phyloP scores from a whole-genome alignment of 768 basidiomycete genomes.

The Tephrocybe rancida region DNA sequence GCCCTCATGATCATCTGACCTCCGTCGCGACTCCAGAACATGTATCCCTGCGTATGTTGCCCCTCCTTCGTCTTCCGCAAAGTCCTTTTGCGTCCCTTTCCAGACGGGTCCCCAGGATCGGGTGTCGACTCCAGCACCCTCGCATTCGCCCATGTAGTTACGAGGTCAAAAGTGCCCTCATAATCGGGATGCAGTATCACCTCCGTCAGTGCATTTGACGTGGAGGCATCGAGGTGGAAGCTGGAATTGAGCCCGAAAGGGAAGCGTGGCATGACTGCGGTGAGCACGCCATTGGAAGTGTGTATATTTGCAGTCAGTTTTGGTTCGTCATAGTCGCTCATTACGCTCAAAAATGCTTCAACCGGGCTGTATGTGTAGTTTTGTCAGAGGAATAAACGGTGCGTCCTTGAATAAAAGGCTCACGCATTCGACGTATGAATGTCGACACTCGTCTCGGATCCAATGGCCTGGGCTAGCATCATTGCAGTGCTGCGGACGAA shows the following conservation, averaged over 20 bases:
- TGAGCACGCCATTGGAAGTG: slow-evolving; percentile 1
- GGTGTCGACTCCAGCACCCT: neutral
- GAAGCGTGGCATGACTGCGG: neutral
- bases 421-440: neutral
- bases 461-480: neutral
- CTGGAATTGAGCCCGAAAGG: neutral
- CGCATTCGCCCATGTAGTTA: neutral
- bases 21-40: slow-evolving; percentile 2
- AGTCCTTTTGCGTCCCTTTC: neutral
- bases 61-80: neutral
- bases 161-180: slow-evolving; percentile 1
- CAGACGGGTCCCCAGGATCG: neutral
- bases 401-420: neutral
- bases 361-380: neutral
- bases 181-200: neutral
- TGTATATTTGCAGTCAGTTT: neutral
- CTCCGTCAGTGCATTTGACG: neutral
- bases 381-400: neutral
- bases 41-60: neutral
- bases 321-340: neutral
- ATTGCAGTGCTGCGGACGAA: neutral
- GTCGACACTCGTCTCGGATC: neutral
- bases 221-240: slow-evolving; percentile 3
- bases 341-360: neutral
- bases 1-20: neutral